Base-by-base conservation (phyloP, 768 basidiomycete genomes). In the Hemileccinum rubropunctum region DNA sequence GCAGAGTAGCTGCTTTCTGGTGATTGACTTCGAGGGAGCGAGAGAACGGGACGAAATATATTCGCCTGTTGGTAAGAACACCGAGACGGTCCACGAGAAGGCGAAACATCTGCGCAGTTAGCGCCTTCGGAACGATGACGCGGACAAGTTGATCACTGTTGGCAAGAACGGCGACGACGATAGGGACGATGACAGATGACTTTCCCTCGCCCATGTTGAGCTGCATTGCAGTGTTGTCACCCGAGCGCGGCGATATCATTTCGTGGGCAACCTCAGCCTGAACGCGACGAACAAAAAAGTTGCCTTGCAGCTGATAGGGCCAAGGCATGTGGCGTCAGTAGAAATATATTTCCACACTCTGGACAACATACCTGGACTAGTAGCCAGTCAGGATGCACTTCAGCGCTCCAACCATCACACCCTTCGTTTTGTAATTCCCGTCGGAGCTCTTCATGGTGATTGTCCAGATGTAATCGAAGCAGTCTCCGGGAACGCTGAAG, bases 201-300 rank as follows among this genome's bases (percentile, higher is more conserved):
- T 82, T 82, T 2, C 80, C 80, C 47, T 82, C 80, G 4, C 79
- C 79, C 79, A 81, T 81, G 42, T 81, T 79, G 13, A 81, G 71
- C 36, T 81, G 80, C 21, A 76, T 63, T 6, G 70, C 59, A 0
- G 73, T 72, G 42, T 75, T 81, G 6, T 53, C 15, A 2, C 52
- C 47, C 0, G 61, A 68, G 2, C 47, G 48, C 0, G 81, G 79
- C 0, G 58, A 44, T 18, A 77, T 75, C 80, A 81, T 81, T 45
- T 79, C 71, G 6, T 54, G 42, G 3, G 77, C 75, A 8, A 81
- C 63, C 0, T 59, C 42, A 0, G 62, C 58, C 51, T 82, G 80
- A 18, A 79, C 53, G 0, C 68, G 64, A 7, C 80, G 75, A 30
- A 70, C 60, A 4, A 72, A 51, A 32, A 82, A 68, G 41, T 78